These are phyloP conservation scores for Aspergillus baeticus DNA, from an alignment of 495 filamentous ascomycete genomes.

Conservation along the genomic window DNA sequence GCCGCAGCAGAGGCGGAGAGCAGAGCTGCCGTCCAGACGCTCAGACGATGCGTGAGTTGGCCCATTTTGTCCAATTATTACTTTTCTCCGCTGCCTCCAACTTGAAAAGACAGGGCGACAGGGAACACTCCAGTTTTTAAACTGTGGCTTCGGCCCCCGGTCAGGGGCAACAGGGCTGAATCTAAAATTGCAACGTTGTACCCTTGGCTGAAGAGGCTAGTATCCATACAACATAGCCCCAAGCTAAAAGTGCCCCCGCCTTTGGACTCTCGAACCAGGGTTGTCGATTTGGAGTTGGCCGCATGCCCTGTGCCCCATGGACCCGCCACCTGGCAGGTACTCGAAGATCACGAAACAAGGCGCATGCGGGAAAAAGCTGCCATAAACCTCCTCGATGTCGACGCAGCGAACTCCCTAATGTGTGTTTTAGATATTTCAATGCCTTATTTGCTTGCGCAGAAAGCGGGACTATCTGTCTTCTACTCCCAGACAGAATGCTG, in stretches of 20 bases:
- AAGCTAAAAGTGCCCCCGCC: not conserved
- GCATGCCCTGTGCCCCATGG: too few relatives aligned
- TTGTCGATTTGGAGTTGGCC: too few relatives aligned
- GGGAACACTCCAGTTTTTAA: not conserved
- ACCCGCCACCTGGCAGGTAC: too few relatives aligned
- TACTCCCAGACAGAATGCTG: too few relatives aligned
- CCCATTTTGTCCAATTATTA: not conserved
- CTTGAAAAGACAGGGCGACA: not conserved
- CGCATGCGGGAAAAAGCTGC: not conserved
- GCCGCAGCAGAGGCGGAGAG: not conserved
- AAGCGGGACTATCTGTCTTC: too few relatives aligned
- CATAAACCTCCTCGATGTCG: too few relatives aligned
- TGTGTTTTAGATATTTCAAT: too few relatives aligned
- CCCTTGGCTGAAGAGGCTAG: not conserved
- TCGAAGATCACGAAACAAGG: too few relatives aligned
- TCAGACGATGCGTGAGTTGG: not conserved
- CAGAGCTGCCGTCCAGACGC: not conserved
- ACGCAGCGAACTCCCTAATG: too few relatives aligned
- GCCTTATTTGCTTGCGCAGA: too few relatives aligned
- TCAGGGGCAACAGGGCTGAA: not conserved
- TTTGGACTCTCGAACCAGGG: too few relatives aligned
- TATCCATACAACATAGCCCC: too few relatives aligned
- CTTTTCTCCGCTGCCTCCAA: not conserved
- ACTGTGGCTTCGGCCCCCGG: not conserved
- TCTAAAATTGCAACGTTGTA: not conserved